Conservation (phyloP, 345 rosid genomes). For the Populus deltoides region DNA sequence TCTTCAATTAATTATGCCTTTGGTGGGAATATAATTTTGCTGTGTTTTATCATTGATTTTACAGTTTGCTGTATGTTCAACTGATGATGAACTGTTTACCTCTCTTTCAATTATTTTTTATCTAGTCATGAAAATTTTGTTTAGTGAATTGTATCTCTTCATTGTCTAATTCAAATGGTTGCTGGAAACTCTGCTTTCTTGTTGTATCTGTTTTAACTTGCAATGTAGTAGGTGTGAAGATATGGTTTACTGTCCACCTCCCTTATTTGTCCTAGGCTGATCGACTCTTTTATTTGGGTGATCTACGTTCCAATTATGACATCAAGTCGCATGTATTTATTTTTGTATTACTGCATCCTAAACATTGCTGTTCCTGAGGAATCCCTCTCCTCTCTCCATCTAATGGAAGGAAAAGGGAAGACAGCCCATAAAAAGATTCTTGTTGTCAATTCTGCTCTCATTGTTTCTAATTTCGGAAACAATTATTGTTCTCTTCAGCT, state of each 20-base stretch:
- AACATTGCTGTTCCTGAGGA: neutral
- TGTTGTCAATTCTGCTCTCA: neutral
- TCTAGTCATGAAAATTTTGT: neutral
- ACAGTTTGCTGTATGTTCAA: neutral
- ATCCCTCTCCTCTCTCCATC: neutral
- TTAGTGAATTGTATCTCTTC: neutral
- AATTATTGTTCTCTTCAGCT: neutral
- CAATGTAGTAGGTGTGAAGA: neutral
- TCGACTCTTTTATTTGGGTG: neutral
- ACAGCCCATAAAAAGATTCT: neutral
- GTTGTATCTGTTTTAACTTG: neutral
- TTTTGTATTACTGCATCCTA: neutral
- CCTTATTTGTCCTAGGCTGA: neutral
- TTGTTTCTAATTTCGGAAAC: neutral
- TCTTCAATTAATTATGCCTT: too few relatives aligned
- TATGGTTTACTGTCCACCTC: neutral
- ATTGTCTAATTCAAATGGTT: neutral
- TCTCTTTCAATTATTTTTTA: neutral
- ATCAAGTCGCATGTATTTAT: neutral
- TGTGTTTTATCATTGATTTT: neutral
- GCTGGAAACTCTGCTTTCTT: neutral
- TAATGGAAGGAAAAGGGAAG: neutral
- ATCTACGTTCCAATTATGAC: neutral
- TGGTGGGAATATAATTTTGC: neutral
- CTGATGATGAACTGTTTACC: neutral